Evolutionary conservation across 805 yeast species (phyloP), one percentile per base, ranked within the genome.

Genomic region (Candida anglica): DNA sequence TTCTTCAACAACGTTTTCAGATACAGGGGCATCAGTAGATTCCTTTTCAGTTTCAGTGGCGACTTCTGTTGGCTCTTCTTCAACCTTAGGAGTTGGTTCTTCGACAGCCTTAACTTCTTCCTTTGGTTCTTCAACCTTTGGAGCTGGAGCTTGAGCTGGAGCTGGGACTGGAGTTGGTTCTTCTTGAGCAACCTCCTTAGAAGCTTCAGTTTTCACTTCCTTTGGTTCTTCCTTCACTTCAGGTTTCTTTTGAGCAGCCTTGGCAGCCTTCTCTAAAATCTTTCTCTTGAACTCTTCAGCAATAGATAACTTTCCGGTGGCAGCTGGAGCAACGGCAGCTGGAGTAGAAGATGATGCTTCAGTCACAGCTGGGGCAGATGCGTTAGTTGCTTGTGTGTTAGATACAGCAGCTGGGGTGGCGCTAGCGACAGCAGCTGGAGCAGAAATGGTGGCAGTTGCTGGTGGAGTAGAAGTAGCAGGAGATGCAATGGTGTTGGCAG

Each of bases 231-330:
- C 39, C 22, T 39, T 34, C 24, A 32, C 30, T 14, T 39, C 46
- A 18, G 36, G 42, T 32, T 39, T 38, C 17, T 31, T 34, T 22
- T 32, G 34, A 15, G 36, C 41, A 19, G 38, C 39, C 34, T 38
- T 39, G 4, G 41, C 50, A n/a, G 47, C 62, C 31, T 42, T 48
- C 44, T 59, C 68, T 37, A 48, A 42, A 36, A 62, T 56, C 42
- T 53, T 60, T 42, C 60, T 56, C 43, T 51, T 58, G 45, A 62
- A 62, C 37, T 63, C 66, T 36, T 61, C 69, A 8, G 66, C 66
- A 16, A 55, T 49, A 18, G 34, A 32, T 19, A 5, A 43, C 21
- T 41, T 44, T 14, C 40, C 40, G 3, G 48, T 14, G 16, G 41
- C 39, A 11, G 47, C 36, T 30, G 27, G 28, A 20, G 37, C 3